These are phyloP conservation scores for Fusarium humuli DNA, from an alignment of 2,329 filamentous ascomycete genomes.

Conservation along the genomic window DNA sequence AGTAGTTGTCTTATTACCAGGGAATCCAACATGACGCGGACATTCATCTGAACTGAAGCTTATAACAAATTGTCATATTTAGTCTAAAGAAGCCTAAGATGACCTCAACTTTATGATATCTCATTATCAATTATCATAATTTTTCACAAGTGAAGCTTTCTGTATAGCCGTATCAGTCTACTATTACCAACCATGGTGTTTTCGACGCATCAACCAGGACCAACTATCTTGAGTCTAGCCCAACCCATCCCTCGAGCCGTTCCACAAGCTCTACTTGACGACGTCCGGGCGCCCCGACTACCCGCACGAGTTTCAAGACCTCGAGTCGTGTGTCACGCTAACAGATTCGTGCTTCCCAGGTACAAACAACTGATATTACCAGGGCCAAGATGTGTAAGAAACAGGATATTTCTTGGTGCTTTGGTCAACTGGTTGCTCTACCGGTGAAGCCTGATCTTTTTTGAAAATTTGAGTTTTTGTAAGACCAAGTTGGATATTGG, in stretches of 20 bases:
- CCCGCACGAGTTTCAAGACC: constrained; percentile 13
- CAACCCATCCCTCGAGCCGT: neutral
- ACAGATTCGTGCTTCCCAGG: neutral
- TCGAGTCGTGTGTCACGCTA: constrained; percentile 33
- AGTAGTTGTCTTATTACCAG: neutral
- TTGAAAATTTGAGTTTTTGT: neutral
- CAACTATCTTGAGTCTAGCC: neutral
- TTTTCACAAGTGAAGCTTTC: neutral
- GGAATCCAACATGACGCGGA: neutral
- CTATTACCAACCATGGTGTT: neutral
- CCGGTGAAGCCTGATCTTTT: constrained; percentile 20
- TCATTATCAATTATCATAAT: neutral
- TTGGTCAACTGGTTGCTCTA: constrained; percentile 1
- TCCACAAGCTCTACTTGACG: constrained; percentile 14
- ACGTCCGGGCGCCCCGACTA: constrained; percentile 24
- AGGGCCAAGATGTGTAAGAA: neutral
- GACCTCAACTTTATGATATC: neutral
- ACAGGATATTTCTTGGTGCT: constrained; percentile 15
- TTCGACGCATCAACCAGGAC: neutral
- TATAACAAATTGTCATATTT: neutral
- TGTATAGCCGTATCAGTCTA: neutral
- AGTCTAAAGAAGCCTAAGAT: neutral
- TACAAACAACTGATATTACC: neutral
- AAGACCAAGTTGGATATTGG: neutral
- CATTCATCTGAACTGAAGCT: neutral